Evolutionary conservation across 2,329 filamentous ascomycete genomes (phyloP).

Genomic region (Aspergillus quadrilineatus): DNA sequence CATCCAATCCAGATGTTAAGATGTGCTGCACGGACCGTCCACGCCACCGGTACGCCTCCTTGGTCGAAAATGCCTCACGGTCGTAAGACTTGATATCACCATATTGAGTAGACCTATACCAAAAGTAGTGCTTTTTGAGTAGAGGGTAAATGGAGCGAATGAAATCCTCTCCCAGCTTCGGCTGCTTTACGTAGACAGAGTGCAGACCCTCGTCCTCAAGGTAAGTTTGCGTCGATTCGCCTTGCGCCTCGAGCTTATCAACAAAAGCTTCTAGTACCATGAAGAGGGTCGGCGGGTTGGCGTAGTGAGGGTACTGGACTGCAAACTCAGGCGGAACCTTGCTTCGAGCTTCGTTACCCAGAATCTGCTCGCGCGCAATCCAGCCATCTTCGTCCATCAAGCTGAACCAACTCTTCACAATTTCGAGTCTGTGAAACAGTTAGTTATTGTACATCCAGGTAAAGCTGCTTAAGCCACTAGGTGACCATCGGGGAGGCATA

Average conservation of each 20-base stretch:
- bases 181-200: slow-evolving; percentile 66
- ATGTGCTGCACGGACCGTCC: slow-evolving; percentile 84
- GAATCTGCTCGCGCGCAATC: slow-evolving; percentile 95
- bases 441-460: slow-evolving; percentile 8
- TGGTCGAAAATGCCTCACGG: slow-evolving; percentile 80
- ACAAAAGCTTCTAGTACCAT: slow-evolving; percentile 82
- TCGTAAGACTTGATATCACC: slow-evolving; percentile 92
- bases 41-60: slow-evolving; percentile 93
- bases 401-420: slow-evolving; percentile 93
- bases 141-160: slow-evolving; percentile 79
- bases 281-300: slow-evolving; percentile 93
- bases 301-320: slow-evolving; percentile 93
- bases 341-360: slow-evolving; percentile 85
- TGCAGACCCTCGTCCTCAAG: slow-evolving; percentile 46
- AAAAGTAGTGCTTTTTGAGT: slow-evolving; percentile 84
- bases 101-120: slow-evolving; percentile 89
- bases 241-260: slow-evolving; percentile 64
- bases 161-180: slow-evolving; percentile 67
- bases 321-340: slow-evolving; percentile 94
- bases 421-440: slow-evolving; percentile 58
- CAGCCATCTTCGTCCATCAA: slow-evolving; percentile 96
- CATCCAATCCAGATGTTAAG: slow-evolving; percentile 89
- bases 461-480: neutral
- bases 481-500: slow-evolving; percentile 29
- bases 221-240: slow-evolving; percentile 25